Evolutionary conservation across 2,329 filamentous ascomycete genomes (phyloP), one percentile per base, ranked within the genome.

Genomic region (Pseudocercospora fijiensis): DNA sequence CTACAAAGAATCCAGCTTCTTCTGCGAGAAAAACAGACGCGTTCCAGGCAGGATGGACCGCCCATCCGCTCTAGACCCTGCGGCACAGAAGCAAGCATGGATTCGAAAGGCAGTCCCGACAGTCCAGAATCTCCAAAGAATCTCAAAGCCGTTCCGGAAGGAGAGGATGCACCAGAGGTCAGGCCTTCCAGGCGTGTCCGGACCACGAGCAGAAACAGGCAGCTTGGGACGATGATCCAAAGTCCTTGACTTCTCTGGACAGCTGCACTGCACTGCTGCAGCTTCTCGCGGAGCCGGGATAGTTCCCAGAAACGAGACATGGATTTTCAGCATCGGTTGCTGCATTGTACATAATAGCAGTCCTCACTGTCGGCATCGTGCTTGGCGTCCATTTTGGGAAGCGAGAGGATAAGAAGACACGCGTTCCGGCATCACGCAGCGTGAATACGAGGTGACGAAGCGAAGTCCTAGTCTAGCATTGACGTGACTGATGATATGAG

Each of bases 341-440:
- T 24, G 22, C 49, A 53, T n/a, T 53, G 16, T 53, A n/a, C n/a
- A n/a, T n/a, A 7, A 13, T n/a, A 16, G 49, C 8, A 13, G 10
- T 53, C 7, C 22, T 53, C 13, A 28, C 49, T 3, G 26, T 10
- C 26, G 13, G 24, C 22, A 53, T 53, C 16, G 49, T 53, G 49
- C 49, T 53, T 53, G 49, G 49, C 11, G 49, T 30, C 24, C 49
- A 53, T n/a, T 53, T 53, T 18, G 24, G 49, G 22, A 53, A 30
- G 26, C 1, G 13, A n/a, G 16, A 53, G 16, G 26, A 30, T 28
- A 28, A 28, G 16, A 26, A 24, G 26, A 53, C 8, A 24, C 11
- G 28, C 26, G 16, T 9, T 53, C 16, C 49, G 5, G 26, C 26
- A 28, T 53, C 49, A 27, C 10, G 22, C 26, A 53, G 49, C 49